These are phyloP conservation scores for Oryza glaberrima DNA, from an alignment of 176 grass and related monocot species.

Conservation along the genomic window DNA sequence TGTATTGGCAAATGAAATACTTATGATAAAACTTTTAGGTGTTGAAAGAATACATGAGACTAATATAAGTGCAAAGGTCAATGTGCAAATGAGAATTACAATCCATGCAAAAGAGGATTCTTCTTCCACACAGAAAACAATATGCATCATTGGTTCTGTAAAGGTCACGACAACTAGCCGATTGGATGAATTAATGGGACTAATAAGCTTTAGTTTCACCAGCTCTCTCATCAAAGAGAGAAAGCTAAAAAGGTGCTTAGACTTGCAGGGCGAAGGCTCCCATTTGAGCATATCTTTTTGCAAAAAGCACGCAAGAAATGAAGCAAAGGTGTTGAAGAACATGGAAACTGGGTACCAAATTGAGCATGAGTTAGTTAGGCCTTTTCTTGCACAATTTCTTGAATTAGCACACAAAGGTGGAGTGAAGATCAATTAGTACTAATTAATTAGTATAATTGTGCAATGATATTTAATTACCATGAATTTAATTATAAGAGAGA, in stretches of 20 bases:
- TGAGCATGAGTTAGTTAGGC: conserved; percentile 7
- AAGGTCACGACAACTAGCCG: conserved; percentile 38
- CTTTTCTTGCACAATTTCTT: background rate
- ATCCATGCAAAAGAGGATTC: conserved; percentile 37
- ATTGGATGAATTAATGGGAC: conserved; percentile 40
- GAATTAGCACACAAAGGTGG: background rate
- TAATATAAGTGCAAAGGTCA: background rate
- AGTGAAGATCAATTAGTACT: background rate
- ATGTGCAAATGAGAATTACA: conserved; percentile 1
- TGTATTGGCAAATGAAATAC: background rate
- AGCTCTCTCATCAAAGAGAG: conserved; percentile 20
- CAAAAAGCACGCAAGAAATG: background rate
- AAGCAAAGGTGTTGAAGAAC: conserved; percentile 6
- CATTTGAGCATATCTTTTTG: conserved; percentile 7
- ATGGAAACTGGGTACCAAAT: background rate
- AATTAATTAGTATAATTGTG: background rate
- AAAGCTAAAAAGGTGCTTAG: conserved; percentile 34
- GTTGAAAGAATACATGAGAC: background rate
- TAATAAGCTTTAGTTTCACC: conserved; percentile 39
- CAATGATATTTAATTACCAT: conserved; percentile 14
- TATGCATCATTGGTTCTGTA: conserved; percentile 39
- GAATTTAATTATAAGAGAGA: background rate
- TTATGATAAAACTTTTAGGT: background rate
- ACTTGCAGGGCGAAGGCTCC: background rate
- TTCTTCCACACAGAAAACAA: conserved; percentile 24